A percentile compares a stretch with the other conserved stretches of the same genome.
These are phyloP conservation scores for Rubroboletus satanas DNA, from an alignment of 768 basidiomycete species.

Conservation along the genomic window DNA sequence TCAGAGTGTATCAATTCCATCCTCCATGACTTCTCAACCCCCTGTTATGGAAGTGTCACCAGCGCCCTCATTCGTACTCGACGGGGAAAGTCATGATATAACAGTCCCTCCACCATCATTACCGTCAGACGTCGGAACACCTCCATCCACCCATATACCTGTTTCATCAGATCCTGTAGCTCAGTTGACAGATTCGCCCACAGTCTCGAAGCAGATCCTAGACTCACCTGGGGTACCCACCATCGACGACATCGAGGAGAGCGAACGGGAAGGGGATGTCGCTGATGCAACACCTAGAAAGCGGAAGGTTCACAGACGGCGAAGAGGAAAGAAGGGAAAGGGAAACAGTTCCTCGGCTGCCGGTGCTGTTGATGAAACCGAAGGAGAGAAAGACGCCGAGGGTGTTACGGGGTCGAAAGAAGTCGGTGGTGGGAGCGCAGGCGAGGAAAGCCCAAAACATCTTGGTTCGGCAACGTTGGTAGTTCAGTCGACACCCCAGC, in stretches of 20 bases:
- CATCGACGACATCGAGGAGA: conserved; percentile 50
- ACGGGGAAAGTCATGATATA: not conserved
- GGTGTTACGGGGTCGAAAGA: conserved; percentile 34
- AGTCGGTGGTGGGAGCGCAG: conserved; percentile 23
- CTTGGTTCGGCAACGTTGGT: conserved; percentile 17
- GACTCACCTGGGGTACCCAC: conserved; percentile 9
- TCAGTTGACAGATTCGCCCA: conserved; percentile 5
- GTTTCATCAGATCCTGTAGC: not conserved
- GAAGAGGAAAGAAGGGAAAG: conserved; percentile 52
- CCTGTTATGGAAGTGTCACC: not conserved
- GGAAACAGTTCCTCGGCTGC: conserved; percentile 28
- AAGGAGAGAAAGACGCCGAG: conserved; percentile 26
- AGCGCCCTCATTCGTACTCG: not conserved
- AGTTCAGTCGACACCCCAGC: conserved; percentile 22
- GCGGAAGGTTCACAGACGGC: conserved; percentile 35
- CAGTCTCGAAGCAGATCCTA: not conserved
- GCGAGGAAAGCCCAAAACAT: conserved; percentile 15
- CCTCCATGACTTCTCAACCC: not conserved
- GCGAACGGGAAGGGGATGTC: conserved; percentile 49
- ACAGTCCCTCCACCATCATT: not conserved
- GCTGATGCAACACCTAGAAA: conserved; percentile 42
- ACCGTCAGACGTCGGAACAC: not conserved
- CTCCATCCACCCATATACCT: not conserved
- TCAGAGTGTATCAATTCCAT: not conserved
- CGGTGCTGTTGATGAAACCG: conserved; percentile 20